A percentile compares a stretch with the other conserved stretches of the same genome.
Conservation (phyloP, 2,329 filamentous ascomycete genomes). For the Aspergillus niger region DNA sequence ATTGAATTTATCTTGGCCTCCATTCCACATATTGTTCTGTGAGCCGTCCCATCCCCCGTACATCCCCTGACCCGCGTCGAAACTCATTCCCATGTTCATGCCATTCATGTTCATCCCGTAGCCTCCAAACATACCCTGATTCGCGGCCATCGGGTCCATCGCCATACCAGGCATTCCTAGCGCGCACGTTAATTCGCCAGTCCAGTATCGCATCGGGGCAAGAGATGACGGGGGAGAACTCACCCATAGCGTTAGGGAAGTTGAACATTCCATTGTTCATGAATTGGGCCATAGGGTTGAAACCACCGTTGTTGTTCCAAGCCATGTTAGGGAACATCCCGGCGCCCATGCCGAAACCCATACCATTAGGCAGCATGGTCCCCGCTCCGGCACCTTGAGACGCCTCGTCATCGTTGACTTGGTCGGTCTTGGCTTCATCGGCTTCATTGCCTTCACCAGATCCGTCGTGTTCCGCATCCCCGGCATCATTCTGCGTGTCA, state of each 20-base stretch:
- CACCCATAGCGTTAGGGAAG: constrained; percentile 91
- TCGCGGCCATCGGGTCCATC: constrained; percentile 66
- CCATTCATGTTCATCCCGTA: constrained; percentile 80
- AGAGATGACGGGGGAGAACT: constrained; percentile 38
- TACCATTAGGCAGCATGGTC: constrained; percentile 27
- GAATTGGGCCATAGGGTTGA: constrained; percentile 73
- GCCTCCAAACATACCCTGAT: constrained; percentile 52
- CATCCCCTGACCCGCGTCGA: constrained; percentile 59
- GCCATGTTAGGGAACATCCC: constrained; percentile 61
- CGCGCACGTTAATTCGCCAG: constrained; percentile 26
- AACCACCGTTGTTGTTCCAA: constrained; percentile 61
- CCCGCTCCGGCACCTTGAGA: constrained; percentile 13
- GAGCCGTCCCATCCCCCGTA: constrained; percentile 80
- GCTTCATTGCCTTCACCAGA: constrained; percentile 19
- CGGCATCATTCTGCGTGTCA: constrained; percentile 13
- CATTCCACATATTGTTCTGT: constrained; percentile 73
- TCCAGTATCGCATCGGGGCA: neutral
- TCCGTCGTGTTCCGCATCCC: constrained; percentile 14
- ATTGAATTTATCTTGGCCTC: constrained; percentile 87
- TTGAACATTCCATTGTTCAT: constrained; percentile 51
- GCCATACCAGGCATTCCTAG: constrained; percentile 76
- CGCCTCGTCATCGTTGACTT: constrained; percentile 20
- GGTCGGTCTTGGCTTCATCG: constrained; percentile 12
- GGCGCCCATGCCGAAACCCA: constrained; percentile 49
- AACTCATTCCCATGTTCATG: constrained; percentile 73